phyloP scores from a whole-genome alignment of 176 grass and related monocot species.

The Rhynchospora breviuscula region DNA sequence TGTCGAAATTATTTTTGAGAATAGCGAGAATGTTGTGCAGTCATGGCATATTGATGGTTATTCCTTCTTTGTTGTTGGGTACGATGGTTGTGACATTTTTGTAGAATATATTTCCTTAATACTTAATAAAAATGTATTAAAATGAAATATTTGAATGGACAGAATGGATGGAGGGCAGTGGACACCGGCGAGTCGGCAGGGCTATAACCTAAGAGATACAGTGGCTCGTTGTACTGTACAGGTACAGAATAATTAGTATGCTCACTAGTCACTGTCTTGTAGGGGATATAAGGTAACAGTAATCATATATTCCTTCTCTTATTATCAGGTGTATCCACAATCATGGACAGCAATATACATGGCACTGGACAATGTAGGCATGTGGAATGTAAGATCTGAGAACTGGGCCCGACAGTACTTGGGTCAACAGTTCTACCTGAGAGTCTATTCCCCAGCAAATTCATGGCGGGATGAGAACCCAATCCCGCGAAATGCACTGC shows the following conservation, averaged over 20 bases:
- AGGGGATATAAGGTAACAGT: not conserved
- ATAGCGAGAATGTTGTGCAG: conserved; percentile 59
- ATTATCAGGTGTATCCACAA: conserved; percentile 72
- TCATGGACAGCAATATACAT: conserved; percentile 93
- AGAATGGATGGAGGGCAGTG: conserved; percentile 95
- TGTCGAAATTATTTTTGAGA: conserved; percentile 78
- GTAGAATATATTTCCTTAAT: not conserved
- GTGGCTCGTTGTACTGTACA: conserved; percentile 76
- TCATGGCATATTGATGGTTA: conserved; percentile 94
- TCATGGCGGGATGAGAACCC: conserved; percentile 95
- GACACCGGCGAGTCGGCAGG: conserved; percentile 52
- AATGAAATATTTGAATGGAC: not conserved
- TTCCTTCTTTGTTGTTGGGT: conserved; percentile 89
- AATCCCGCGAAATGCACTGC: conserved; percentile 78
- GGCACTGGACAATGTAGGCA: conserved; percentile 88
- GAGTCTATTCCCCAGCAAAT: conserved; percentile 80
- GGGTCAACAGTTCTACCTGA: conserved; percentile 91
- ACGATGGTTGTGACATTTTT: not conserved
- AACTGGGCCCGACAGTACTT: conserved; percentile 87
- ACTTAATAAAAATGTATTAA: not conserved
- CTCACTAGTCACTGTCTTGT: not conserved
- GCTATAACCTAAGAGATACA: conserved; percentile 77
- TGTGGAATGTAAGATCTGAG: conserved; percentile 96
- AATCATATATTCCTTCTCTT: not conserved
- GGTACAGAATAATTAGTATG: conserved; percentile 30